Conservation (phyloP, 2,329 filamentous ascomycete species). For the Rutstroemia sydowiana region DNA sequence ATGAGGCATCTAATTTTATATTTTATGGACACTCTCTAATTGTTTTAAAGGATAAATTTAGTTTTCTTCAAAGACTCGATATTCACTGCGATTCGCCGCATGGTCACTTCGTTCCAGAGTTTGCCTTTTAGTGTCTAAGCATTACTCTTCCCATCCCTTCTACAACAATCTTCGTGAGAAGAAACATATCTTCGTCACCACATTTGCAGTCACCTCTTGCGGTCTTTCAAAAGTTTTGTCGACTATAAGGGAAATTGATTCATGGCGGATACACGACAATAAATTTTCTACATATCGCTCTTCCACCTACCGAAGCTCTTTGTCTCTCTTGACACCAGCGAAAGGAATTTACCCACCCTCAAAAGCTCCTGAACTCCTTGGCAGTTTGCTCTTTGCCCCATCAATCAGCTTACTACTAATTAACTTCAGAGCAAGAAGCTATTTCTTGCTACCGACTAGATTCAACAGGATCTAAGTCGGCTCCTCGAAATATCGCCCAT, state of each 20-base stretch:
- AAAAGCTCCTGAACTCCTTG: constrained; percentile 7
- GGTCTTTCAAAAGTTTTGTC: constrained; percentile 9
- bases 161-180: constrained; percentile 11
- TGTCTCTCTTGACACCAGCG: constrained; percentile 8
- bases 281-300: constrained; percentile 19
- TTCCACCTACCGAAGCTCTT: constrained; percentile 16
- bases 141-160: constrained; percentile 13
- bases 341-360: constrained; percentile 14
- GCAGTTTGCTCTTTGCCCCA: neutral
- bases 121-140: constrained; percentile 21
- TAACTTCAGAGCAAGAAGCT: constrained; percentile 19
- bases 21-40: constrained; percentile 15
- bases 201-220: constrained; percentile 1
- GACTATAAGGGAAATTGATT: constrained; percentile 12
- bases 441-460: constrained; percentile 27
- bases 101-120: constrained; percentile 22
- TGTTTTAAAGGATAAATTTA: constrained; percentile 12
- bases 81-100: constrained; percentile 19
- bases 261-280: constrained; percentile 27
- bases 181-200: neutral
- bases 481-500: constrained; percentile 19
- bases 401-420: neutral
- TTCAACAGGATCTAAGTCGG: constrained; percentile 26
- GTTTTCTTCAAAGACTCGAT: constrained; percentile 13
- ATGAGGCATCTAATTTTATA: constrained; percentile 1